Percentiles rank a stretch among this genome's conserved stretches.
phyloP scores from a whole-genome alignment of 108 stramenopile genomes.

The Nitzschia sp. region DNA sequence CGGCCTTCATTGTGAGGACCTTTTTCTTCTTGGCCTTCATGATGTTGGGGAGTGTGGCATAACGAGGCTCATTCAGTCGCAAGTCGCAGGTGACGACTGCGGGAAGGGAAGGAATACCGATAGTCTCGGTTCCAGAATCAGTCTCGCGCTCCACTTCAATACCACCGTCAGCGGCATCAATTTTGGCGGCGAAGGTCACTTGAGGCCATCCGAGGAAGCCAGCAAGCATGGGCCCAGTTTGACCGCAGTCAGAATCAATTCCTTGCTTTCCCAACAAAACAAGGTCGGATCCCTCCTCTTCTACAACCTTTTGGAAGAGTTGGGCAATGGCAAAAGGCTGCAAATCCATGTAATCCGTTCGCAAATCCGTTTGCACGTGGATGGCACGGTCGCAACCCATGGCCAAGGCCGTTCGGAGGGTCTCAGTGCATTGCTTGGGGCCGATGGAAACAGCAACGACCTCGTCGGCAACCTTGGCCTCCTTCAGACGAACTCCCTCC shows the following conservation, averaged over 20 bases:
- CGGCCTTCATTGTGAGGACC: constrained; percentile 80
- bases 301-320: constrained; percentile 78
- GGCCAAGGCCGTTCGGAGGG: constrained; percentile 89
- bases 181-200: constrained; percentile 95
- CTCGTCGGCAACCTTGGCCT: constrained; percentile 78
- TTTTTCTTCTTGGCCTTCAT: constrained; percentile 99
- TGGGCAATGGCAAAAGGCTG: constrained; percentile 94
- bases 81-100: constrained; percentile 98
- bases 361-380: constrained; percentile 90
- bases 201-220: constrained; percentile 95
- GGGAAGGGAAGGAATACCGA: constrained; percentile 66
- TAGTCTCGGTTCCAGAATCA: constrained; percentile 89
- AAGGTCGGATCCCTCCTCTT: constrained; percentile 83
- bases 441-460: constrained; percentile 96
- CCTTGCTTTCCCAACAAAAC: constrained; percentile 97
- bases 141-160: constrained; percentile 94
- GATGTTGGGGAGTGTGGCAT: constrained; percentile 99
- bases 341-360: constrained; percentile 93
- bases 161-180: constrained; percentile 63
- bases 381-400: constrained; percentile 91
- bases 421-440: constrained; percentile 96
- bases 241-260: constrained; percentile 95
- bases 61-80: constrained; percentile 97
- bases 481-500: constrained; percentile 97
- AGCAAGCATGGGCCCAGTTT: constrained; percentile 90